These are phyloP conservation scores for Acanthamoeba culbertsoni DNA, from an alignment of 208 protist species.

Conservation along the genomic window DNA sequence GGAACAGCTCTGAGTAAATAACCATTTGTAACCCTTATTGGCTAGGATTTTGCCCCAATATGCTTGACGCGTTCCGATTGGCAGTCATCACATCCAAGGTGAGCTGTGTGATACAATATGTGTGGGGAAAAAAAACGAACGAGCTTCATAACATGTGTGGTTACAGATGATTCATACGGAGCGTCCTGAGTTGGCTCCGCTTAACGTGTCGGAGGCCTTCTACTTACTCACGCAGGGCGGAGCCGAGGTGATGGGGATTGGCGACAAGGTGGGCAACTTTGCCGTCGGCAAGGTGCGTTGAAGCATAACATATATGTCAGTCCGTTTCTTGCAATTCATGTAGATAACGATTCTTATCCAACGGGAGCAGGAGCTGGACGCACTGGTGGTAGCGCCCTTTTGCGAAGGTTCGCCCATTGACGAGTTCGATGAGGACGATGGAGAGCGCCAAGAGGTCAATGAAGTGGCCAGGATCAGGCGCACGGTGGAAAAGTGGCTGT, in stretches of 20 bases:
- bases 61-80: constrained; percentile 69
- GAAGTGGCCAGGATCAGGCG: constrained; percentile 65
- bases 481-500: constrained; percentile 79
- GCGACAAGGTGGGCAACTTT: constrained; percentile 73
- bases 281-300: neutral
- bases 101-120: no score
- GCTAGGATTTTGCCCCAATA: constrained; percentile 21
- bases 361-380: constrained; percentile 74
- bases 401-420: constrained; percentile 66
- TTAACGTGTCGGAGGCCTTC: constrained; percentile 71
- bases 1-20: neutral
- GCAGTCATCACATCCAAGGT: constrained; percentile 67
- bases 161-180: neutral
- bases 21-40: neutral
- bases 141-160: neutral
- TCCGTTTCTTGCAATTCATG: no score
- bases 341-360: no score
- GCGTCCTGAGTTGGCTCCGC: neutral
- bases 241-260: constrained; percentile 59
- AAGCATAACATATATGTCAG: neutral
- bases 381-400: constrained; percentile 74
- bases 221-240: constrained; percentile 77
- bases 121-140: no score
- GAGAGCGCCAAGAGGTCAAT: neutral
- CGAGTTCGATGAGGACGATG: constrained; percentile 61